Conservation (phyloP, 306 rosid species). For the Dryas alaskensis region DNA sequence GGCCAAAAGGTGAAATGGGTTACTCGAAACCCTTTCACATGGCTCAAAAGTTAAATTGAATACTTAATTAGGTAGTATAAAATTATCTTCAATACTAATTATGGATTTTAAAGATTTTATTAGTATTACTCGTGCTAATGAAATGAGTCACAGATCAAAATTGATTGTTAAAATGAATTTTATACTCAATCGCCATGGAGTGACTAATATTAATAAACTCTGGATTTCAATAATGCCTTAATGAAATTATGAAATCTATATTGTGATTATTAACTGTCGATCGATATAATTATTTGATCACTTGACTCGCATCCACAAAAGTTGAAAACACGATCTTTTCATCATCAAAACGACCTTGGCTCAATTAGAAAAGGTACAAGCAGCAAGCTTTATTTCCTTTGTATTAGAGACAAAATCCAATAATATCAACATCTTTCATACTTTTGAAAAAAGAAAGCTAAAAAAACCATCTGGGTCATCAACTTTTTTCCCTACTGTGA, state of each 20-base stretch:
- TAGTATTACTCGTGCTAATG: background rate
- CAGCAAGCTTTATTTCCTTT: background rate
- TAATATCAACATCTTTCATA: slow-evolving; percentile 11
- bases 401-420: slow-evolving; percentile 12
- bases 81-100: background rate
- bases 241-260: background rate
- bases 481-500: background rate
- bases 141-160: too few species aligned
- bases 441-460: slow-evolving; percentile 3
- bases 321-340: background rate
- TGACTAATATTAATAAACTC: too few species aligned
- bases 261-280: background rate
- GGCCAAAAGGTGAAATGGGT: slow-evolving; percentile 1
- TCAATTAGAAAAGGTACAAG: background rate
- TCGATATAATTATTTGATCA: background rate
- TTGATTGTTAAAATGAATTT: too few species aligned
- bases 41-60: background rate
- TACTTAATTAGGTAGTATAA: background rate
- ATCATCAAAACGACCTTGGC: background rate
- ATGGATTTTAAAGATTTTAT: background rate
- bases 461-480: background rate
- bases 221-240: too few species aligned
- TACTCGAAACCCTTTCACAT: background rate
- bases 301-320: slow-evolving; percentile 13
- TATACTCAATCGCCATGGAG: too few species aligned